These are phyloP conservation scores for Nadsonia starkeyi-henricii DNA, from an alignment of 1,139 yeast genomes.

Conservation along the genomic window DNA sequence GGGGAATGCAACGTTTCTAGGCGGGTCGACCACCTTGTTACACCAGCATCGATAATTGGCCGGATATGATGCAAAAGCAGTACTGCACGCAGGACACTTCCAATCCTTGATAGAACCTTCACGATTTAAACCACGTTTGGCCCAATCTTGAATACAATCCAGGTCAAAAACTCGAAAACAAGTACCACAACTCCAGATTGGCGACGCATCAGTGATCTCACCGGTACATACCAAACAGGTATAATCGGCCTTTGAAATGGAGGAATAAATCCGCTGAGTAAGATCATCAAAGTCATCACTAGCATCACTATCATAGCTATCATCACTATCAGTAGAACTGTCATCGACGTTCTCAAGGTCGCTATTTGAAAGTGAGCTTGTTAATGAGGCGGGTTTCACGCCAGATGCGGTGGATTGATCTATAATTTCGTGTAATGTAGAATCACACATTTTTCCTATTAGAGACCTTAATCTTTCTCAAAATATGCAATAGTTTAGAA, in stretches of 20 bases:
- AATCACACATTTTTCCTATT: too few species aligned
- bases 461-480: too few species aligned
- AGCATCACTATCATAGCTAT: not conserved
- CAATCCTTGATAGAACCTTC: conserved; percentile 32
- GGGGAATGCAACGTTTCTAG: conserved; percentile 46
- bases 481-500: too few species aligned
- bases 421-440: too few species aligned
- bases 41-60: conserved; percentile 77
- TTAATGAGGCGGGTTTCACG: too few species aligned
- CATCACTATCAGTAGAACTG: not conserved
- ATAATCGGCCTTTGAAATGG: conserved; percentile 55
- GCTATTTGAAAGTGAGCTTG: too few species aligned
- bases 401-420: too few species aligned
- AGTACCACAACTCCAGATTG: conserved; percentile 58
- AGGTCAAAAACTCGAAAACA: conserved; percentile 74
- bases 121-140: conserved; percentile 38
- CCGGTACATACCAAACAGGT: conserved; percentile 75
- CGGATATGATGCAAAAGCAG: conserved; percentile 40
- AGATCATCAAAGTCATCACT: conserved; percentile 3
- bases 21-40: conserved; percentile 61
- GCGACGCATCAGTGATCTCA: conserved; percentile 53
- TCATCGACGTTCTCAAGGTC: not conserved
- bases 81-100: conserved; percentile 84
- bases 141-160: conserved; percentile 75
- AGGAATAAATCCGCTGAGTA: conserved; percentile 17